These are phyloP conservation scores for Teunomyces atbi DNA, from an alignment of 805 yeast species.

Conservation along the genomic window DNA sequence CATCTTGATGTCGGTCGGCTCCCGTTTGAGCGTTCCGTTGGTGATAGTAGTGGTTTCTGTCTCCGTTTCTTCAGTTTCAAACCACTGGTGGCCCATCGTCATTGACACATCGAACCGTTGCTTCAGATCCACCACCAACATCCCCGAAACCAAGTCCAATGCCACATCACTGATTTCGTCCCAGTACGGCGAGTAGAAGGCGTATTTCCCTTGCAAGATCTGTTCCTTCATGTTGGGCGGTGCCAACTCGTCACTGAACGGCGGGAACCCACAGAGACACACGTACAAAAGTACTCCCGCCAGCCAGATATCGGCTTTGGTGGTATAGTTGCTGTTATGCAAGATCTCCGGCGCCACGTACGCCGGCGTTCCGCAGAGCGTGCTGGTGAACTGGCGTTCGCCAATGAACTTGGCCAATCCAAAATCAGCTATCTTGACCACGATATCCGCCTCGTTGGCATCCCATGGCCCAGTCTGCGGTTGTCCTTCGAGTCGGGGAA, in stretches of 20 bases:
- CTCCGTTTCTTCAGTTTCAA: slow-evolving; percentile 13
- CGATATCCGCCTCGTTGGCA: slow-evolving; percentile 55
- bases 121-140: slow-evolving; percentile 54
- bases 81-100: slow-evolving; percentile 47
- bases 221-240: slow-evolving; percentile 80
- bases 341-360: slow-evolving; percentile 83
- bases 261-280: slow-evolving; percentile 82
- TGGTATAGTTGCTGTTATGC: slow-evolving; percentile 56
- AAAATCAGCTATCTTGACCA: slow-evolving; percentile 79
- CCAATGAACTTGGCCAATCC: slow-evolving; percentile 73
- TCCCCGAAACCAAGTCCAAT: slow-evolving; percentile 60
- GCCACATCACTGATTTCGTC: slow-evolving; percentile 66
- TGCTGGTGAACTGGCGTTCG: slow-evolving; percentile 69
- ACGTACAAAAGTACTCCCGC: slow-evolving; percentile 76
- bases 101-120: slow-evolving; percentile 41
- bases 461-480: slow-evolving; percentile 56
- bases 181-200: slow-evolving; percentile 80
- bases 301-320: slow-evolving; percentile 80
- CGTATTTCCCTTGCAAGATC: slow-evolving; percentile 62
- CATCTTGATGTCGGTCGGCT: neutral
- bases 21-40: neutral
- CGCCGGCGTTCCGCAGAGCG: slow-evolving; percentile 84
- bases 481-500: slow-evolving; percentile 34
- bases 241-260: slow-evolving; percentile 77
- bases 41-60: neutral